These are phyloP conservation scores for Blumeria hordei DNA, from an alignment of 2,329 filamentous ascomycete genomes.

Conservation along the genomic window DNA sequence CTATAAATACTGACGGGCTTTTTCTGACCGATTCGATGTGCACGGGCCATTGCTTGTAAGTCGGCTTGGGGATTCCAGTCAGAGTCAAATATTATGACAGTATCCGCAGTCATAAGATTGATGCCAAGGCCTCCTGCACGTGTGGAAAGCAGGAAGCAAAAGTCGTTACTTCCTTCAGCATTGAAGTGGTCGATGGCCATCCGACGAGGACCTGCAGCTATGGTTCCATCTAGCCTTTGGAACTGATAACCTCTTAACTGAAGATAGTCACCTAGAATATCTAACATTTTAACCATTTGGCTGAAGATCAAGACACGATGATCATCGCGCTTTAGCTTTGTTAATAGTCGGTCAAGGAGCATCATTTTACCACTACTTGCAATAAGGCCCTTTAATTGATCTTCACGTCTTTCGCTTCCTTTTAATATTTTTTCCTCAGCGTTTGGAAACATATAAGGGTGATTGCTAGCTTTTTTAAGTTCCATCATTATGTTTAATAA, in stretches of 20 bases:
- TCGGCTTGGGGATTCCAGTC: conserved; percentile 99
- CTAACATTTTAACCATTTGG: conserved; percentile 98
- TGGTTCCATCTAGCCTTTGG: conserved; percentile 85
- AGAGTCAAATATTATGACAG: conserved; percentile 91
- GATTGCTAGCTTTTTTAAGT: conserved; percentile 95
- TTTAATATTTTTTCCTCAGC: conserved; percentile 74
- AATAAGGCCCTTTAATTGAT: conserved; percentile 77
- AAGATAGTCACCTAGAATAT: conserved; percentile 86
- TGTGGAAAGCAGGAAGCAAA: conserved; percentile 87
- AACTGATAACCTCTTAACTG: conserved; percentile 84
- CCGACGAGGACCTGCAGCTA: conserved; percentile 64
- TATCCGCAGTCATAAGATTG: conserved; percentile 96
- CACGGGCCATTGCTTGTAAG: conserved; percentile 92
- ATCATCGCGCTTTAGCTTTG: conserved; percentile 77
- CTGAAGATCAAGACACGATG: conserved; percentile 96
- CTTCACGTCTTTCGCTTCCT: conserved; percentile 61
- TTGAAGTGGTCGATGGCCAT: conserved; percentile 98
- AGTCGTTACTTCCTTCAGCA: conserved; percentile 83
- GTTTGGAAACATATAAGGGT: conserved; percentile 92
- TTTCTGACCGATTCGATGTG: conserved; percentile 92
- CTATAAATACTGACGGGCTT: conserved; percentile 91
- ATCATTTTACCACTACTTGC: conserved; percentile 99
- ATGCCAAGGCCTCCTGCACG: conserved; percentile 93
- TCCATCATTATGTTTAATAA: conserved; percentile 99
- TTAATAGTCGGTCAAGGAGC: conserved; percentile 83